A percentile compares a stretch with the other conserved stretches of the same genome.
Conservation (phyloP, 306 rosid species). For the Cucurbita ficifolia region DNA sequence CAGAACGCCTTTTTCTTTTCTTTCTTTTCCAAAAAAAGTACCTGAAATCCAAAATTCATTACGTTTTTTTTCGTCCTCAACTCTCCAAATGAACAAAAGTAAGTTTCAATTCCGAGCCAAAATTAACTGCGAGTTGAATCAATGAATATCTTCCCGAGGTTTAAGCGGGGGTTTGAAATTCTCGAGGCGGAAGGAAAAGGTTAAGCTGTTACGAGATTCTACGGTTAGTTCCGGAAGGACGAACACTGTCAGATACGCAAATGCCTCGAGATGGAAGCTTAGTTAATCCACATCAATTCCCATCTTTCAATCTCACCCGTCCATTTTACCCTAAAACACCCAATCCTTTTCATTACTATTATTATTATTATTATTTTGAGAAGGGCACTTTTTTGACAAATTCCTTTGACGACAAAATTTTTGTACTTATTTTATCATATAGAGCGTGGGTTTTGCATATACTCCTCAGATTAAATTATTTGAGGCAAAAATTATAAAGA, state of each 20-base stretch:
- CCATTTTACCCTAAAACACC: background rate
- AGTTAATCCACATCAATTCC: background rate
- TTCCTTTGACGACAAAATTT: conserved; percentile 1
- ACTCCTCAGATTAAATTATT: background rate
- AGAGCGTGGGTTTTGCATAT: background rate
- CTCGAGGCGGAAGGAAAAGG: conserved; percentile 13
- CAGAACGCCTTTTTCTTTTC: background rate
- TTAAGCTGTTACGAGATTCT: conserved; percentile 16
- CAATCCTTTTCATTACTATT: background rate
- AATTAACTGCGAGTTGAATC: background rate
- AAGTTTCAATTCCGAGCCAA: background rate
- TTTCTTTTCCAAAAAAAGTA: background rate
- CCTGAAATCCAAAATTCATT: background rate
- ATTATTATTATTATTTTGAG: background rate
- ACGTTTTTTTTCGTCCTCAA: background rate
- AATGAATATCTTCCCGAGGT: conserved; percentile 9
- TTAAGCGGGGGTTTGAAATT: conserved; percentile 20
- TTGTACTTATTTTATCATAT: background rate
- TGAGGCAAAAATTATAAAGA: background rate
- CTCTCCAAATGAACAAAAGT: background rate
- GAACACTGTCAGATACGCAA: background rate
- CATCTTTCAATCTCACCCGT: conserved; percentile 5
- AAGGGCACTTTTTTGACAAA: background rate
- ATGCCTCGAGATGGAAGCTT: conserved; percentile 4
- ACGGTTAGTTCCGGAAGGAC: conserved; percentile 20